Base-by-base conservation (phyloP, 441 rosid species). In the Pelargonium cotyledonis region DNA sequence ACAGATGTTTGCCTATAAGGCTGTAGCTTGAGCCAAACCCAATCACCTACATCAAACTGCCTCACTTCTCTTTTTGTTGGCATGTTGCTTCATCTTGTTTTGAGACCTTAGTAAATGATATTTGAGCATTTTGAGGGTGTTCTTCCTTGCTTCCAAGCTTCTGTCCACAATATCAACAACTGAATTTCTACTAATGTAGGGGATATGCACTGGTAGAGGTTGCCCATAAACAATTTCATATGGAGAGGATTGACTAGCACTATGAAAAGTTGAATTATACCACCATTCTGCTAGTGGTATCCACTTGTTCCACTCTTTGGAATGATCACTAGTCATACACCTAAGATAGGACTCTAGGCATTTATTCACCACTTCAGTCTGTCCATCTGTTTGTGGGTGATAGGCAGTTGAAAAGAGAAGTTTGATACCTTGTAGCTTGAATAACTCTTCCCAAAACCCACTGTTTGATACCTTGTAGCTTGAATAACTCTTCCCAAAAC, bases 381-480 rank as follows among this genome's bases (percentile, higher is more conserved):
- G 73, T 0, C 68, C 65, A 0, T 65, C 65, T 0, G 41, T 4
- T 47, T 71, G 68, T 0, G 41, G 68, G 8, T 53, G 73, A 8
- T 64, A 71, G 0, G 68, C 9, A 3, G 38, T 46, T 0, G 62
- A 26, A 5, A 29, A 4, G 1, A 51, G 26, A 0, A 65, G 57
- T 1, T 18, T 9, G 0, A 14, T 65, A 8, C 51, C 55, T 8
- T 53, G 26, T 2, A 65, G 16, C 1, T 6, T 1, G 65, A 55
- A 71, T 16, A 71, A 38, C 2, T 67, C 23, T 2, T n/a, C 3
- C 70, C 70, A 67, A 53, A 67, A 67, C 4, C 2, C 21, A 14
- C 63, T 67, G n/a, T 46, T 0, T 12, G 47, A 66, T 1, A 47
- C 5, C 0, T 6, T 16, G 49, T 23, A 65, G 14, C 3, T 5